phyloP scores from a whole-genome alignment of 306 rosid species.

The Cicer bijugum region DNA sequence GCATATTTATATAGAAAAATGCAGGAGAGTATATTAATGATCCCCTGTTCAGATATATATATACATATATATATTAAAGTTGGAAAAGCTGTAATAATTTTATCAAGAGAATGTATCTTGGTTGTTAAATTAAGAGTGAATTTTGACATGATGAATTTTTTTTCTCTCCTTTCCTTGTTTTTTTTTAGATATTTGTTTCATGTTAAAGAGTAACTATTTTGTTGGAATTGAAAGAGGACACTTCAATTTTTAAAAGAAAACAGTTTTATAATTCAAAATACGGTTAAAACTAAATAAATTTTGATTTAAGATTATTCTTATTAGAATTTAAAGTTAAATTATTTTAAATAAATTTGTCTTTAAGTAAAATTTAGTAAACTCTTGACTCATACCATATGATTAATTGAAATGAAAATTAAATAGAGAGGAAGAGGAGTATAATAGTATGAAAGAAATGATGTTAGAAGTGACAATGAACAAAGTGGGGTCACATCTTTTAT shows the following conservation, averaged over 20 bases:
- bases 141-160: conserved; percentile 34
- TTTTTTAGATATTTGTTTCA: not conserved
- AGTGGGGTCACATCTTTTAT: conserved; percentile 58
- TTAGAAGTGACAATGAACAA: conserved; percentile 43
- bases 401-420: no score
- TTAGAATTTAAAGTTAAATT: no score
- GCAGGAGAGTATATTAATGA: conserved; percentile 32
- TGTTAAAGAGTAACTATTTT: conserved; percentile 32
- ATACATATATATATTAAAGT: conserved; percentile 20
- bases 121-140: conserved; percentile 36
- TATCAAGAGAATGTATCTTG: conserved; percentile 42
- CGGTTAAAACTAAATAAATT: no score
- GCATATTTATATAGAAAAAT: conserved; percentile 34
- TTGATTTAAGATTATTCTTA: no score
- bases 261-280: no score
- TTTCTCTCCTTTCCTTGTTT: not conserved
- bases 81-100: conserved; percentile 40
- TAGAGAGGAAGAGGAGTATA: conserved; percentile 6
- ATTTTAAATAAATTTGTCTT: no score
- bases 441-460: conserved; percentile 41
- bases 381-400: no score
- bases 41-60: conserved; percentile 29
- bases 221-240: conserved; percentile 17
- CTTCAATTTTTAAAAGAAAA: no score
- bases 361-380: no score